Percentiles rank a stretch among this genome's conserved stretches.
phyloP scores from a whole-genome alignment of 805 yeast genomes.

The Maudiozyma turicensis region DNA sequence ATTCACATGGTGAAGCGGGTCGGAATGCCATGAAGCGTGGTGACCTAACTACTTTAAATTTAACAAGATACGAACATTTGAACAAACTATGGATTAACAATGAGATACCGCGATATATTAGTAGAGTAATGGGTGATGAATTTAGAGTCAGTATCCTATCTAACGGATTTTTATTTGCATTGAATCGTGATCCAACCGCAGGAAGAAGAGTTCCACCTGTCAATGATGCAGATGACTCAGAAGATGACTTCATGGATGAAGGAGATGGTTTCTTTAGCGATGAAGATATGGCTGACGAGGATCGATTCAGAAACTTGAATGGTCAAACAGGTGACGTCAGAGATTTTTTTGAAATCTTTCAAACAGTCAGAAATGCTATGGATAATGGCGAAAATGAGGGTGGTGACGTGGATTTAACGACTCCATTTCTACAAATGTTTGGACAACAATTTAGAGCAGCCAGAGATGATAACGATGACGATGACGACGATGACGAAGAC shows the following conservation, averaged over 20 bases:
- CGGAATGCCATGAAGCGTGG: conserved; percentile 44
- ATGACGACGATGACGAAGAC: conserved; percentile 7
- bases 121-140: conserved; percentile 31
- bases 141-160: conserved; percentile 23
- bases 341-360: conserved; percentile 21
- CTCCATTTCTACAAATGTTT: conserved; percentile 16
- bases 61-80: conserved; percentile 44
- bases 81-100: conserved; percentile 55
- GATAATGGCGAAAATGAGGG: conserved; percentile 13
- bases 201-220: conserved; percentile 13
- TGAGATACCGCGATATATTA: conserved; percentile 41
- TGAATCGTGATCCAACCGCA: conserved; percentile 20
- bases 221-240: conserved; percentile 10
- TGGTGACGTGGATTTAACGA: conserved; percentile 11
- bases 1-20: conserved; percentile 68
- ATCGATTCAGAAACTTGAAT: conserved; percentile 7
- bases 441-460: conserved; percentile 16
- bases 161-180: conserved; percentile 19
- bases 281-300: conserved; percentile 5
- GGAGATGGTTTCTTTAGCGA: conserved; percentile 12
- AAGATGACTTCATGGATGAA: conserved; percentile 17
- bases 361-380: conserved; percentile 17
- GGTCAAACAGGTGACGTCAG: conserved; percentile 15
- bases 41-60: conserved; percentile 43
- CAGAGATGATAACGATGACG: conserved; percentile 3